Evolutionary conservation across 306 rosid species (phyloP), one percentile per base, ranked within the genome.

Genomic region (Pyrus pyrifolia): DNA sequence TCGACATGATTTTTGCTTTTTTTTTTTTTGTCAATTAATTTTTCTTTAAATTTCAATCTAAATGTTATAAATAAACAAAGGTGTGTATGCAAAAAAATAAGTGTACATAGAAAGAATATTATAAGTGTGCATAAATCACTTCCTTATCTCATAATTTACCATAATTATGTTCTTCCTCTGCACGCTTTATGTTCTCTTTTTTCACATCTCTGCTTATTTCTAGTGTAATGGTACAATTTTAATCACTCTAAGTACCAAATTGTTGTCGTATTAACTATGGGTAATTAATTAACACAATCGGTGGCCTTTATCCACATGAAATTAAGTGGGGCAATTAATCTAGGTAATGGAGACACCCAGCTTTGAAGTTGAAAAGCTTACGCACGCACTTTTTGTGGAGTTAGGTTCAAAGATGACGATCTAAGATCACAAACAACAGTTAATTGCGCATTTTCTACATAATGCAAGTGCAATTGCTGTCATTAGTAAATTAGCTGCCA

Each of bases 371-470:
- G 89, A 85, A 81, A 66, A 75, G 81, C 85, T 75, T 77, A 79
- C 83, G 83, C 84, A 79, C 71, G 68, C 23, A 31, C 35, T 31
- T 76, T 76, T 81, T 27, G 55, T 53, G 67, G 13, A 67, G 80
- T 82, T 82, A 68, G 87, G 81, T 83, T 84, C 64, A 87, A 82
- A 76, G 76, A 67, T 73, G 84, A 72, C 55, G 72, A 81, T 83
- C 83, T 74, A 78, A 70, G 74, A 73, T 44, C 70, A 57, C 22
- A 23, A 12, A 40, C 10, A 64, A 64, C 49, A 68, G 79, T 52
- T 69, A n/a, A 61, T 22, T 44, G 81, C 76, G 69, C 76, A 78
- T 74, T 74, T 77, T 45, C 73, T 52, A 60, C 74, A 71, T 58
- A 55, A 79, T 76, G 83, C 68, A 72, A 64, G 52, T 44, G 42